Base-by-base conservation (phyloP, 495 filamentous ascomycete species). In the Talaromyces borbonicus region DNA sequence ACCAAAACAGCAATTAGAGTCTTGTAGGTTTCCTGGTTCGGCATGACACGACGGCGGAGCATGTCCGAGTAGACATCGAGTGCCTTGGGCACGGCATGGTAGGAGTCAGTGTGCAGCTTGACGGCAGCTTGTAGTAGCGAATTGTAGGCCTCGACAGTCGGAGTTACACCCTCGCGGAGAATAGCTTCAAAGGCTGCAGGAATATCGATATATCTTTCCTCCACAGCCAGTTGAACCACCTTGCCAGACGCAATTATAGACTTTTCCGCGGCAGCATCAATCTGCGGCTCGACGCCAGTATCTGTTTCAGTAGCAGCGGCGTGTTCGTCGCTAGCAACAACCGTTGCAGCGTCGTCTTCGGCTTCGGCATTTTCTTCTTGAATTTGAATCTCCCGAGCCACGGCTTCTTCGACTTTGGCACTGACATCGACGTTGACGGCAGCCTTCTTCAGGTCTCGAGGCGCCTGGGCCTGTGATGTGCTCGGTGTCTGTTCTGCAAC, bases 41-140 rank as follows among this genome's bases (percentile, higher is more conserved):
- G 90, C 20, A 73, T 63, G 32, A 96, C 81, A 54, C 81, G 83
- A 38, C 89, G 84, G 49, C 84, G 77, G 52, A 95, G 81, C 90
- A 98, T 95, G 60, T 96, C 87, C 32, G 87, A 83, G 67, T 97
- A 97, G 47, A 97, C 83, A 72, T 90, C 88, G 39, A 97, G 76
- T 5, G 86, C 89, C 66, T 94, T 95, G 37, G 85, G 79, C 19
- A 95, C 82, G 8, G 88, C 75, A 64, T 88, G 85, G 40, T 81
- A 78, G 57, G 80, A 80, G 55, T 85, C 78, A 5, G 69, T 68
- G 39, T 71, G 65, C 16, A 94, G 72, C 49, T 84, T 68, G 48
- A 93, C 79, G 18, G 87, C 89, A 22, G 93, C 87, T 52, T 80
- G 72, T 31, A 98, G 69, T 32, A 97, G 70, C 27, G 85, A 85